phyloP scores from a whole-genome alignment of 2,329 filamentous ascomycete species.

The Monosporascus sp. region DNA sequence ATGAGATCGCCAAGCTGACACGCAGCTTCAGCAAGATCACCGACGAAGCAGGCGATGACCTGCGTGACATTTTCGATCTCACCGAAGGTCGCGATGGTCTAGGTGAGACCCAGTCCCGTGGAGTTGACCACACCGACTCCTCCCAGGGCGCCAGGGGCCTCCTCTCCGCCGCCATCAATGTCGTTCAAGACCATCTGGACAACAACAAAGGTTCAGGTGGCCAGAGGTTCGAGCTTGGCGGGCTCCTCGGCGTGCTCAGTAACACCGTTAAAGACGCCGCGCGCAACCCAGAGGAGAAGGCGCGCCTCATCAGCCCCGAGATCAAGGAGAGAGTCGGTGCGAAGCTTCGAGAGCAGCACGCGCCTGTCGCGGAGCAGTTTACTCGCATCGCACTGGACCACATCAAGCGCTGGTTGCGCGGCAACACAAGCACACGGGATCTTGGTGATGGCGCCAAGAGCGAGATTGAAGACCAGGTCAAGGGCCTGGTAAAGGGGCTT shows the following conservation, averaged over 20 bases:
- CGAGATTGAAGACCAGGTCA: slow-evolving; percentile 39
- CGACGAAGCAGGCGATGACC: slow-evolving; percentile 36
- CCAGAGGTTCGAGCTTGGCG: slow-evolving; percentile 34
- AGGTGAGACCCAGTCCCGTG: slow-evolving; percentile 23
- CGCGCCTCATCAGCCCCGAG: slow-evolving; percentile 39
- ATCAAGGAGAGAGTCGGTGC: slow-evolving; percentile 39
- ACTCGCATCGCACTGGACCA: slow-evolving; percentile 41
- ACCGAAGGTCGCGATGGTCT: slow-evolving; percentile 27
- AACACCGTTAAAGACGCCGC: slow-evolving; percentile 38
- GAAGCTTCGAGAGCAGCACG: slow-evolving; percentile 37
- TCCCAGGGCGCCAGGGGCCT: slow-evolving; percentile 28
- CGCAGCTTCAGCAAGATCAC: slow-evolving; percentile 34
- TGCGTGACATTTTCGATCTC: slow-evolving; percentile 39
- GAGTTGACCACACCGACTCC: slow-evolving; percentile 12
- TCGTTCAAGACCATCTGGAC: slow-evolving; percentile 36
- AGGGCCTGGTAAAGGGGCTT: slow-evolving; percentile 39
- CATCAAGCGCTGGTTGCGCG: slow-evolving; percentile 34
- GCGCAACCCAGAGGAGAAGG: slow-evolving; percentile 41
- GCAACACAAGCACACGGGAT: slow-evolving; percentile 15
- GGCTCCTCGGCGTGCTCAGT: slow-evolving; percentile 37
- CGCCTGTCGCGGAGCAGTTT: slow-evolving; percentile 40
- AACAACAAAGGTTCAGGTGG: slow-evolving; percentile 24
- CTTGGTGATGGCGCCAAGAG: slow-evolving; percentile 37
- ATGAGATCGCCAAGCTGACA: slow-evolving; percentile 38
- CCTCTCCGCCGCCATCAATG: slow-evolving; percentile 36